Percentiles rank a stretch among this genome's conserved stretches.
Evolutionary conservation across 495 filamentous ascomycete species (phyloP).

Genomic region (Chaetomium tenue): DNA sequence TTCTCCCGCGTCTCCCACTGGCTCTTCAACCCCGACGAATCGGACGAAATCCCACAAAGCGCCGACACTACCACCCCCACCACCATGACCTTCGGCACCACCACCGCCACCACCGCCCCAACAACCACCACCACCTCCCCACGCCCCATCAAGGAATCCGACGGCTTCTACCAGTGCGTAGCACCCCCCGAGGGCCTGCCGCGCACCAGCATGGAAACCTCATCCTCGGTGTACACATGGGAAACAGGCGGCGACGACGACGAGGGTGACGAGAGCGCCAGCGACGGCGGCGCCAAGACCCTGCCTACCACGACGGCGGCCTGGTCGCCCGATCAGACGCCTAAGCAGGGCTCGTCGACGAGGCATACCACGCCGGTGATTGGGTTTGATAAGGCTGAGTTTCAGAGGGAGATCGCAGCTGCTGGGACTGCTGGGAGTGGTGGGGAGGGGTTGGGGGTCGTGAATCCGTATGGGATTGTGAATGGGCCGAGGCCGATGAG

Average conservation of each 20-base stretch:
- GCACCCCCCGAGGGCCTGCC: constrained; percentile 34
- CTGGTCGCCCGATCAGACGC: constrained; percentile 30
- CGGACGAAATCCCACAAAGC: constrained; percentile 7
- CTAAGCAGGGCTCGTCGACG: constrained; percentile 31
- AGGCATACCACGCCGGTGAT: constrained; percentile 33
- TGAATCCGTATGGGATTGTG: background rate
- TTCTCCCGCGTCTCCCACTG: constrained; percentile 56
- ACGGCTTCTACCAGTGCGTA: constrained; percentile 56
- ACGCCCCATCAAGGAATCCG: constrained; percentile 44
- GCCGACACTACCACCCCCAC: constrained; percentile 25
- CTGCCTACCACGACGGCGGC: constrained; percentile 41
- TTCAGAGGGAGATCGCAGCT: constrained; percentile 31
- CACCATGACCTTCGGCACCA: constrained; percentile 1
- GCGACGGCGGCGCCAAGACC: constrained; percentile 21
- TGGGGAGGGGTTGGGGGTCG: background rate
- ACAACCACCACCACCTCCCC: constrained; percentile 49
- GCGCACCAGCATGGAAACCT: constrained; percentile 42
- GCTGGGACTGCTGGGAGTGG: background rate
- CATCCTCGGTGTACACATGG: constrained; percentile 44
- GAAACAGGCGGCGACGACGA: constrained; percentile 21
- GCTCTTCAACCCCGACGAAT: constrained; percentile 46
- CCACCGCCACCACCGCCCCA: background rate
- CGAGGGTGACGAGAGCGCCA: constrained; percentile 5
- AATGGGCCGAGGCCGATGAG: constrained; percentile 39
- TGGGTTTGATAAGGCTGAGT: constrained; percentile 26